Evolutionary conservation across 2,329 filamentous ascomycete genomes (phyloP).

Genomic region (Botryotinia calthae): DNA sequence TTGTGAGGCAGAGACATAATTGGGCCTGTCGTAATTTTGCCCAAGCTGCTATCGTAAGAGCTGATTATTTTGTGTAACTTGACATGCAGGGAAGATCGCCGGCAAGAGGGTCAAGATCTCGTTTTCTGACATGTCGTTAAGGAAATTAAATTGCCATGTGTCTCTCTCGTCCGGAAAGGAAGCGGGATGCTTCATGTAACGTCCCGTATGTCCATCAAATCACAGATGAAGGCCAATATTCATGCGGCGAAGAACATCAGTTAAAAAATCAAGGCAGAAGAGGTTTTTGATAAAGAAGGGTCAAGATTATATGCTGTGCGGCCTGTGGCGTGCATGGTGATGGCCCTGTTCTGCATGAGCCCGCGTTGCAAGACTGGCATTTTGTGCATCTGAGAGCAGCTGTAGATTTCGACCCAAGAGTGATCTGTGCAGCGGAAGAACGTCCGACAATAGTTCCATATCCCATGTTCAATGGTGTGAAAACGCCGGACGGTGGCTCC

Average conservation of each 20-base stretch:
- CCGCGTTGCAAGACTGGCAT: constrained; percentile 14
- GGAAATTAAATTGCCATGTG: constrained; percentile 14
- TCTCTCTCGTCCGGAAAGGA: not conserved
- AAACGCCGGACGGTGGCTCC: not conserved
- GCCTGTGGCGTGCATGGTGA: constrained; percentile 18
- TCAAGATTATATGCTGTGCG: constrained; percentile 14
- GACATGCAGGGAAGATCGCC: constrained; percentile 16
- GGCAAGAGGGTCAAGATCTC: constrained; percentile 15
- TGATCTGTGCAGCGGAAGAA: constrained; percentile 22
- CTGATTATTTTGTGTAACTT: constrained; percentile 15
- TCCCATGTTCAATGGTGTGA: not conserved
- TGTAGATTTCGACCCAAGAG: constrained; percentile 17
- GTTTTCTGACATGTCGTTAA: constrained; percentile 15
- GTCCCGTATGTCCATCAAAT: not conserved
- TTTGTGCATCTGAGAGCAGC: constrained; percentile 6
- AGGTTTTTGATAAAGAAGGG: not conserved
- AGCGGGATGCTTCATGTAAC: constrained; percentile 1
- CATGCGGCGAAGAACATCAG: not conserved
- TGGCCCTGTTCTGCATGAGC: constrained; percentile 11
- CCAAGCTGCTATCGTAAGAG: constrained; percentile 10
- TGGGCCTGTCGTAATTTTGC: not conserved
- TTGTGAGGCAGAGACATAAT: not conserved
- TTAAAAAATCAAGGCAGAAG: not conserved
- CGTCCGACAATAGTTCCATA: constrained; percentile 5
- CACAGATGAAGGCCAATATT: not conserved